A percentile compares a stretch with the other conserved stretches of the same genome.
Evolutionary conservation across 305 asterid species (phyloP).

Genomic region (Fraxinus velutina): DNA sequence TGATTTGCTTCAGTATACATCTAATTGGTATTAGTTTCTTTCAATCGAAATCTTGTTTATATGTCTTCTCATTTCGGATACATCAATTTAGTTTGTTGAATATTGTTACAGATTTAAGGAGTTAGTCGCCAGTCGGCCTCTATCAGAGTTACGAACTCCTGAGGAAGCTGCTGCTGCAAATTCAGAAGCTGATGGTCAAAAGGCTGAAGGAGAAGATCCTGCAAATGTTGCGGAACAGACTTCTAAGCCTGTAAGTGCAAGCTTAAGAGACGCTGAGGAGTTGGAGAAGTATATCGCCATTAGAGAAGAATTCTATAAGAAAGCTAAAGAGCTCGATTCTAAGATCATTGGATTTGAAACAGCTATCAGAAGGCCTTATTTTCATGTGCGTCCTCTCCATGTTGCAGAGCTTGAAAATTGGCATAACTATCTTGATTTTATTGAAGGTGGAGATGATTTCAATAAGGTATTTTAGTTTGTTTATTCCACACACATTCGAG

Average conservation of each 20-base stretch:
- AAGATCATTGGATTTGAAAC: slow-evolving; percentile 92
- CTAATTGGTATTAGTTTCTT: slow-evolving; percentile 40
- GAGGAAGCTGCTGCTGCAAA: slow-evolving; percentile 59
- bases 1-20: not conserved
- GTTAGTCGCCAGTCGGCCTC: slow-evolving; percentile 87
- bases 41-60: not conserved
- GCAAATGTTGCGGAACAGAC: slow-evolving; percentile 50
- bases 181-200: slow-evolving; percentile 46
- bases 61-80: slow-evolving; percentile 14
- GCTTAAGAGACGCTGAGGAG: slow-evolving; percentile 94
- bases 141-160: slow-evolving; percentile 74
- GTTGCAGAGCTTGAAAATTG: slow-evolving; percentile 93
- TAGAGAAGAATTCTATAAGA: slow-evolving; percentile 85
- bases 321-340: slow-evolving; percentile 89
- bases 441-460: slow-evolving; percentile 78
- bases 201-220: slow-evolving; percentile 63
- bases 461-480: slow-evolving; percentile 68
- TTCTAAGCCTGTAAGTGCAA: slow-evolving; percentile 56
- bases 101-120: slow-evolving; percentile 70
- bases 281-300: slow-evolving; percentile 88
- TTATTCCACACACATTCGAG: slow-evolving; percentile 31
- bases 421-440: slow-evolving; percentile 86
- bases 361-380: slow-evolving; percentile 94
- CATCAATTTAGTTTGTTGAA: slow-evolving; percentile 8
- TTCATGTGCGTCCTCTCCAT: slow-evolving; percentile 92